Conservation (phyloP, 2,329 filamentous ascomycete species). For the Diaporthe sp. region DNA sequence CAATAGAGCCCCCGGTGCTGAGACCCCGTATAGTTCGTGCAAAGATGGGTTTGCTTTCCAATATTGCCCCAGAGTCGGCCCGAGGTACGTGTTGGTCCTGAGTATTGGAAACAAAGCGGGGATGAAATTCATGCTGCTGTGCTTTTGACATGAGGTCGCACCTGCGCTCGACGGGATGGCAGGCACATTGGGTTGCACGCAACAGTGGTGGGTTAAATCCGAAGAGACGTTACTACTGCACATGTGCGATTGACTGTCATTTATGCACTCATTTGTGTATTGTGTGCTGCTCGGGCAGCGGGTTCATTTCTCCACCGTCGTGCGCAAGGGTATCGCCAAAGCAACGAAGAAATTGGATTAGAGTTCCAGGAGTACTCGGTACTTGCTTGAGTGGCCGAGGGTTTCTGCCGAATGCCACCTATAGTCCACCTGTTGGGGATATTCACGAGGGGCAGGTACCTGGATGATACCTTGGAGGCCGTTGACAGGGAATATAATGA, state of each 20-base stretch:
- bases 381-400: conserved; percentile 17
- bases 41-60: conserved; percentile 4
- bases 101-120: conserved; percentile 11
- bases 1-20: neutral
- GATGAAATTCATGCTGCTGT: conserved; percentile 25
- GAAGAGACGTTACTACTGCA: neutral
- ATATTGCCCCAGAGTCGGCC: neutral
- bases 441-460: neutral
- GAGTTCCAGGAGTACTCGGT: conserved; percentile 2
- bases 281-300: neutral
- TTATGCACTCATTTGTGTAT: neutral
- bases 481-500: conserved; percentile 3
- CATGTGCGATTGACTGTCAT: neutral
- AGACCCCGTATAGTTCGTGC: conserved; percentile 14
- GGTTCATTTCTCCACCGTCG: neutral
- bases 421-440: neutral
- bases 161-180: conserved; percentile 19
- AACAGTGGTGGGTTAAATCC: conserved; percentile 9
- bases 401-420: conserved; percentile 33
- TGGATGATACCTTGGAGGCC: conserved; percentile 11
- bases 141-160: neutral
- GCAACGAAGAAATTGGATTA: neutral
- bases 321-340: neutral
- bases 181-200: conserved; percentile 9
- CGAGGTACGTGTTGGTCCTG: neutral